Evolutionary conservation across 164 flowering plant genomes (phyloP).

Genomic region (Houttuynia cordata): DNA sequence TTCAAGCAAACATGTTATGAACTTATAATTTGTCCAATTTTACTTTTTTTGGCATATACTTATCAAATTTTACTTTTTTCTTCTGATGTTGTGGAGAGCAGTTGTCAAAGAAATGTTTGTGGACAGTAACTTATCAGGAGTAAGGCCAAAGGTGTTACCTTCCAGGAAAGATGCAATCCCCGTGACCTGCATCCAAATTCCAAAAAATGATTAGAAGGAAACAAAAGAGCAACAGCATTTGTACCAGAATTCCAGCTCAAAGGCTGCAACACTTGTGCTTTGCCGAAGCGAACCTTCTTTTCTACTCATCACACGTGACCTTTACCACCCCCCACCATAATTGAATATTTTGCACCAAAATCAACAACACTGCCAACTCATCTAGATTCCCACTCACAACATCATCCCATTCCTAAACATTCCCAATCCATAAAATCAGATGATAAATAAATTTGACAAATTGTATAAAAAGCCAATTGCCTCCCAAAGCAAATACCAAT

Average conservation of each 20-base stretch:
- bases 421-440: no score
- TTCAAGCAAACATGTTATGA: no score
- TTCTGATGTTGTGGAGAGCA: background rate
- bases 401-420: background rate
- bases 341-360: no score
- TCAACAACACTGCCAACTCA: background rate
- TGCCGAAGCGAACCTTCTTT: background rate
- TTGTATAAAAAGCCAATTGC: no score
- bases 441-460: no score
- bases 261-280: background rate
- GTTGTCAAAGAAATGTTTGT: no score
- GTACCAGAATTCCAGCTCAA: background rate
- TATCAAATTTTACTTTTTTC: no score
- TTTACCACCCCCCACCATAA: background rate
- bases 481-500: no score
- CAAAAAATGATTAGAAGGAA: background rate
- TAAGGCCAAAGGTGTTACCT: conserved; percentile 33
- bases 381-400: background rate
- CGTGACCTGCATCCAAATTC: conserved; percentile 54
- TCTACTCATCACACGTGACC: background rate
- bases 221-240: background rate
- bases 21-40: no score
- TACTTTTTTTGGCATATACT: no score
- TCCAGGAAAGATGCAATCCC: conserved; percentile 85
- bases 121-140: no score